phyloP scores from a whole-genome alignment of 2,329 filamentous ascomycete species.

The Nemania sp. region DNA sequence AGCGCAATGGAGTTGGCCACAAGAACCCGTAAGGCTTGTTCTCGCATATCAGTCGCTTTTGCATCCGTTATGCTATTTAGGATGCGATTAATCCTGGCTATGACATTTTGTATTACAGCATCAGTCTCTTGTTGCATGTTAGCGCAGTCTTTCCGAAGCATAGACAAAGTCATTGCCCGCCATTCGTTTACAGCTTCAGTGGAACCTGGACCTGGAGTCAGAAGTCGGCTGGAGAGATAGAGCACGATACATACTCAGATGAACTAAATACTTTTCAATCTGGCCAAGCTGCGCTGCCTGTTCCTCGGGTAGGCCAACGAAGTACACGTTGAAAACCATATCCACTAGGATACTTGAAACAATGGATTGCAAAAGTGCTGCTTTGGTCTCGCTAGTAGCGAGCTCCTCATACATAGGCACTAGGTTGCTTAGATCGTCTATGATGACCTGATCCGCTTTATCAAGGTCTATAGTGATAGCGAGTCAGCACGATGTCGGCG shows the following conservation, averaged over 20 bases:
- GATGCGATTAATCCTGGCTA: constrained; percentile 52
- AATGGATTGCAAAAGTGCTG: constrained; percentile 65
- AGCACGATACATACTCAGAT: constrained; percentile 42
- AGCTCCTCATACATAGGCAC: constrained; percentile 63
- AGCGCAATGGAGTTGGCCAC: constrained; percentile 59
- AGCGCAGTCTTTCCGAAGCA: constrained; percentile 58
- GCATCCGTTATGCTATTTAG: constrained; percentile 54
- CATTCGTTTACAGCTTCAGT: constrained; percentile 64
- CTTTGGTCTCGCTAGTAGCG: constrained; percentile 53
- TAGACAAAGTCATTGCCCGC: constrained; percentile 65
- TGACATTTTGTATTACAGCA: constrained; percentile 46
- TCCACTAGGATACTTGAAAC: constrained; percentile 64
- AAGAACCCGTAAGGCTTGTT: constrained; percentile 57
- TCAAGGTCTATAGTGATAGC: constrained; percentile 48
- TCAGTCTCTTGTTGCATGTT: constrained; percentile 52
- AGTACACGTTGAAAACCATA: constrained; percentile 64
- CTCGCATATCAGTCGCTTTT: constrained; percentile 47
- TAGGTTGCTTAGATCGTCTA: constrained; percentile 43
- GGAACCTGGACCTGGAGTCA: constrained; percentile 43
- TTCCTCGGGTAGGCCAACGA: constrained; percentile 62
- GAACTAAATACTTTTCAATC: constrained; percentile 50
- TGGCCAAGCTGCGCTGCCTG: constrained; percentile 54
- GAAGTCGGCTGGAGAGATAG: constrained; percentile 16
- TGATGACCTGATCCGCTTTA: constrained; percentile 45
- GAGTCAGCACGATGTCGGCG: constrained; percentile 2